Conservation (phyloP, 352 stramenopile species). For the Blastocystis sp. region DNA sequence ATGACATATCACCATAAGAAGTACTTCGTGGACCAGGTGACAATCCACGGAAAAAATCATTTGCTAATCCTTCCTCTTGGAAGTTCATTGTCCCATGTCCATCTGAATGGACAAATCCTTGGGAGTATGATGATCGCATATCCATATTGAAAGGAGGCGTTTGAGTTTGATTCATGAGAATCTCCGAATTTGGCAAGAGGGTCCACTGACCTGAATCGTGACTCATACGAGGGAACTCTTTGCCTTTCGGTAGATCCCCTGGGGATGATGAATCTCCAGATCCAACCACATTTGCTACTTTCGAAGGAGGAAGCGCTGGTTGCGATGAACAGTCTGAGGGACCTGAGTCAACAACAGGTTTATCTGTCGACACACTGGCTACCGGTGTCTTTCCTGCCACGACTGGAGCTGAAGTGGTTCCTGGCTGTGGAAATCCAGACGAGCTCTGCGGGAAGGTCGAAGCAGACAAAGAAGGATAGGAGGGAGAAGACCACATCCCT, state of each 20-base stretch:
- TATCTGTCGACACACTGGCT: neutral
- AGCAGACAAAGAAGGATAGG: too few species aligned
- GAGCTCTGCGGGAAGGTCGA: neutral
- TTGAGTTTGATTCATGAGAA: neutral
- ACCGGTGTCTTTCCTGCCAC: neutral
- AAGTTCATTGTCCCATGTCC: neutral
- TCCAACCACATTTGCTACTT: neutral
- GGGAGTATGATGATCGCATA: neutral
- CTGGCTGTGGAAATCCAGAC: neutral
- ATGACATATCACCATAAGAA: slow-evolving; percentile 30
- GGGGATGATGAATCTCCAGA: neutral
- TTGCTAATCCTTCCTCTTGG: neutral
- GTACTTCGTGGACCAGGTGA: neutral
- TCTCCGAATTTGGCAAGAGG: neutral
- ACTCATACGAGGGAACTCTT: neutral
- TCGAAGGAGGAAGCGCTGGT: neutral
- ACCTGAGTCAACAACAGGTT: neutral
- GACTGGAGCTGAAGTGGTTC: neutral
- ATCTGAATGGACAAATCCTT: neutral
- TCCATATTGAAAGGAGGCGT: neutral
- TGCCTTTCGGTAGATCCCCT: neutral
- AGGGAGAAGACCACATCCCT: too few species aligned
- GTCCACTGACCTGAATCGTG: slow-evolving; percentile 1
- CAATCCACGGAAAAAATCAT: neutral
- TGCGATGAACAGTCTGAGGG: neutral